Evolutionary conservation across 2,329 filamentous ascomycete species (phyloP).

Genomic region (Xylariaceae sp.): DNA sequence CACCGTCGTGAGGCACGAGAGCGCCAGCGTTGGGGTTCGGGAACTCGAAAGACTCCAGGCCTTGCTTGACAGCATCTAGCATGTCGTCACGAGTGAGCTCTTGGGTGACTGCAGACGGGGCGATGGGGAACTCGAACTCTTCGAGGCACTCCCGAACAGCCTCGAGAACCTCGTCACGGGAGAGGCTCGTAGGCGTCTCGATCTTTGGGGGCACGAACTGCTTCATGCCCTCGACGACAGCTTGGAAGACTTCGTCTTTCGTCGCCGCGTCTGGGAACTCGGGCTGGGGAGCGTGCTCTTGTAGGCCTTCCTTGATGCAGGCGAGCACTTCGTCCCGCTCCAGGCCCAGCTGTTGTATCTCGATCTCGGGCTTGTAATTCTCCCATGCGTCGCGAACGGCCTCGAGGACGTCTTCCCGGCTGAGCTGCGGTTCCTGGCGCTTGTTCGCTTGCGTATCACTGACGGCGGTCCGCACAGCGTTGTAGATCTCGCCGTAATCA

Average conservation of each 20-base stretch:
- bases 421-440: slow-evolving; percentile 47
- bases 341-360: slow-evolving; percentile 82
- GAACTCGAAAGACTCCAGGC: slow-evolving; percentile 41
- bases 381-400: slow-evolving; percentile 91
- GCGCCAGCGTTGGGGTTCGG: slow-evolving; percentile 31
- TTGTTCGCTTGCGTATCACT: slow-evolving; percentile 53
- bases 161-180: slow-evolving; percentile 76
- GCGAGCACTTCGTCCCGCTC: slow-evolving; percentile 86
- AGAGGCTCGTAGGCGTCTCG: slow-evolving; percentile 62
- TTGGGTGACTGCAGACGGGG: slow-evolving; percentile 47
- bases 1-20: slow-evolving; percentile 36
- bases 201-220: slow-evolving; percentile 70
- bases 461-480: slow-evolving; percentile 71
- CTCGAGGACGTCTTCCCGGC: slow-evolving; percentile 76
- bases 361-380: slow-evolving; percentile 87
- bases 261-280: slow-evolving; percentile 57
- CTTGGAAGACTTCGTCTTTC: slow-evolving; percentile 77
- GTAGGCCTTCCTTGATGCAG: slow-evolving; percentile 79
- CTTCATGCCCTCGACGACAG: slow-evolving; percentile 79
- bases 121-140: slow-evolving; percentile 70
- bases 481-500: slow-evolving; percentile 81
- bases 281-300: slow-evolving; percentile 60
- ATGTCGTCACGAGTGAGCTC: slow-evolving; percentile 59
- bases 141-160: slow-evolving; percentile 83
- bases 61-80: slow-evolving; percentile 58